Base-by-base conservation (phyloP, 2,329 filamentous ascomycete species). In the Hymenotorrendiella dingleyae region DNA sequence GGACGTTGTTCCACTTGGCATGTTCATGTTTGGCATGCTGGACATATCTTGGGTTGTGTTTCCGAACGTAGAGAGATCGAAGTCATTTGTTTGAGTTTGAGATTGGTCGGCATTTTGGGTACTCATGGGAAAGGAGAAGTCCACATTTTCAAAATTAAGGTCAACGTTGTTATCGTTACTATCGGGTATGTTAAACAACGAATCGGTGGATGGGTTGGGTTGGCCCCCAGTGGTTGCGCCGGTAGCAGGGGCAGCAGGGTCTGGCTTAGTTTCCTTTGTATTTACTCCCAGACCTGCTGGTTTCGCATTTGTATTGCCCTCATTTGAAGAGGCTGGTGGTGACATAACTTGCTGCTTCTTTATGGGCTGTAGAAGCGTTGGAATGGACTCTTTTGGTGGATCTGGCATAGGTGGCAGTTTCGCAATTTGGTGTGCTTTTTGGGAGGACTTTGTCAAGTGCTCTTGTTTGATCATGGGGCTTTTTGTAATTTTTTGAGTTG, bases 21-120 rank as follows among this genome's bases (percentile, higher is more conserved):
- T 60, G 53, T 51, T 64, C 67, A 52, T 64, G n/a, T n/a, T n/a
- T n/a, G n/a, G n/a, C n/a, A n/a, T n/a, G n/a, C n/a, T n/a, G 59
- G 46, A 69, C 59, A 40, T 70, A 53, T 42, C 68, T 61, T 27
- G 68, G 58, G 6, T 66, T 53, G 41, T 40, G 30, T 50, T 55
- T 21, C 55, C 56, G 47, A 61, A 61, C 8, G 49, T 56, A 3
- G 54, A 56, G 4, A 61, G 45, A 43, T 62, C 59, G 33, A 61
- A 58, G 8, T 58, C 54, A 10, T 47, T 50, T 37, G 42, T 52
- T 29, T 58, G 49, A 32, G 48, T 44, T 28, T 57, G 53, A 10
- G 50, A 45, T 28, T 49, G 41, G 16, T 49, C 47, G 10, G 50
- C 37, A 14, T 22, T 46, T 36, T 54, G 48, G 11, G 42, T 39